Conservation (phyloP, 2,329 filamentous ascomycete species). For the Aspergillus uvarum region DNA sequence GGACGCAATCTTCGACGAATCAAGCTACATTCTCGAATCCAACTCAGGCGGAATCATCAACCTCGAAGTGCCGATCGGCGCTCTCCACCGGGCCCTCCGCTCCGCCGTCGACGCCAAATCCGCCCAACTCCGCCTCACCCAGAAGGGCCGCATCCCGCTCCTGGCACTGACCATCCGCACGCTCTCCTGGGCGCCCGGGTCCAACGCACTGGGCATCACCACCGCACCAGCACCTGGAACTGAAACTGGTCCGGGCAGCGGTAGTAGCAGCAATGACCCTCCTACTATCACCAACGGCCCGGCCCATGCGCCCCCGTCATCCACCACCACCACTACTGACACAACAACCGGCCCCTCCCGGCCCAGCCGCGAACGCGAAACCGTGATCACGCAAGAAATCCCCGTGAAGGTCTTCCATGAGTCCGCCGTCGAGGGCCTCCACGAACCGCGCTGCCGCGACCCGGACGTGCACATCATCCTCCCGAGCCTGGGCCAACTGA, state of each 20-base stretch:
- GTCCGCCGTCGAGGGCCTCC: constrained; percentile 82
- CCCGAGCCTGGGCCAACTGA: constrained; percentile 81
- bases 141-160: constrained; percentile 83
- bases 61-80: constrained; percentile 85
- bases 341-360: constrained; percentile 47
- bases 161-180: constrained; percentile 88
- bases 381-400: constrained; percentile 90
- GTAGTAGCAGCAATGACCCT: too few relatives aligned
- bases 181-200: constrained; percentile 40
- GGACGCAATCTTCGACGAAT: constrained; percentile 81
- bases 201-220: constrained; percentile 58
- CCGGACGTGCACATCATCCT: constrained; percentile 93
- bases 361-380: constrained; percentile 70
- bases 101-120: constrained; percentile 80
- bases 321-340: constrained; percentile 44
- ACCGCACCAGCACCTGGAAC: too few relatives aligned
- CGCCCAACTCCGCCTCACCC: constrained; percentile 84
- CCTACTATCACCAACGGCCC: background rate
- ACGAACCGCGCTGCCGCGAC: constrained; percentile 86
- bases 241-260: too few relatives aligned
- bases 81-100: constrained; percentile 85
- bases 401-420: constrained; percentile 88
- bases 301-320: constrained; percentile 22
- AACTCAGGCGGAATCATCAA: constrained; percentile 86
- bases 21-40: constrained; percentile 78